Evolutionary conservation across 495 filamentous ascomycete species (phyloP).

Genomic region (Bathelium albidoporum): DNA sequence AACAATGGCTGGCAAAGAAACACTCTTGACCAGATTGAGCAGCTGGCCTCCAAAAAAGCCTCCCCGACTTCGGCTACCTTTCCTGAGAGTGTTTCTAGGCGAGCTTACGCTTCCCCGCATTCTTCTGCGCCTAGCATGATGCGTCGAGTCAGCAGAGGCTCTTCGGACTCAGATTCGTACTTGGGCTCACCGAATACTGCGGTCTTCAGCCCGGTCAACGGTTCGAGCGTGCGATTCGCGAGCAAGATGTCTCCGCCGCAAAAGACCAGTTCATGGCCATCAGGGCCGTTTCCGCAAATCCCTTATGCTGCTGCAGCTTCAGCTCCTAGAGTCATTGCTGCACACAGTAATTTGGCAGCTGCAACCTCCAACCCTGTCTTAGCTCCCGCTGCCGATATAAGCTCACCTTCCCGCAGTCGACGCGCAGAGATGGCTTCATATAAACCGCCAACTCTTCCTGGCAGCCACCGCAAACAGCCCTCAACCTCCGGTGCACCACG

Average conservation of each 20-base stretch:
- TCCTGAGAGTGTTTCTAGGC: not conserved
- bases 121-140: not conserved
- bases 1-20: slow-evolving; percentile 73
- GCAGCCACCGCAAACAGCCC: not conserved
- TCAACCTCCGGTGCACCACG: not conserved
- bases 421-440: not conserved
- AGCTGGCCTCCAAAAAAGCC: slow-evolving; percentile 49
- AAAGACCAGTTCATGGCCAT: not conserved
- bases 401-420: not conserved
- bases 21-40: slow-evolving; percentile 58
- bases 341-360: not conserved
- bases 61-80: slow-evolving; percentile 33
- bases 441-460: not conserved
- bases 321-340: not conserved
- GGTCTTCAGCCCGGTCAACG: not conserved
- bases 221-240: not conserved
- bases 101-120: not conserved
- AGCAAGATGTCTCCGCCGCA: not conserved
- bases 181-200: not conserved
- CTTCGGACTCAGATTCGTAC: not conserved
- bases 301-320: not conserved
- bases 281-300: not conserved
- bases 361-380: slow-evolving; percentile 1
- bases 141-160: not conserved
- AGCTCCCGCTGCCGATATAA: not conserved